phyloP scores from a whole-genome alignment of 495 filamentous ascomycete genomes.

The Astrothelium macrocarpum region DNA sequence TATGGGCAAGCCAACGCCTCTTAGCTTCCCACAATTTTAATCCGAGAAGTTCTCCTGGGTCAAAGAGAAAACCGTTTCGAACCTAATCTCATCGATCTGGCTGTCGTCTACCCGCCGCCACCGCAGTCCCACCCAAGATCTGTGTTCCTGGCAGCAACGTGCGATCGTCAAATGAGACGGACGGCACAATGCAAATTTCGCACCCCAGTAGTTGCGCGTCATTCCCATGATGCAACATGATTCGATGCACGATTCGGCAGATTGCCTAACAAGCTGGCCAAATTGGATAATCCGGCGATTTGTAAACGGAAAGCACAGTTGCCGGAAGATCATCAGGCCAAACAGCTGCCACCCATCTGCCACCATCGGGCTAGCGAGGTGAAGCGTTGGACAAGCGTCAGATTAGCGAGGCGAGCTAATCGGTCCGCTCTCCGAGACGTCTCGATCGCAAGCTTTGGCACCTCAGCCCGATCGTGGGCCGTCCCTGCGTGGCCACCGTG shows the following conservation, averaged over 20 bases:
- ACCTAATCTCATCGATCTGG: constrained; percentile 2
- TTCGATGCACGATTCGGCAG: neutral
- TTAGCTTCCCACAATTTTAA: neutral
- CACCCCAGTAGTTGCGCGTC: too few species aligned
- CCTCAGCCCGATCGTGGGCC: neutral
- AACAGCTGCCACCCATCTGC: neutral
- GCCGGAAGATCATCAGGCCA: neutral
- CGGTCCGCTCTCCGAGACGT: neutral
- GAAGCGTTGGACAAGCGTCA: neutral
- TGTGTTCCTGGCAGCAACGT: neutral
- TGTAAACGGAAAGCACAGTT: neutral
- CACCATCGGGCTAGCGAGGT: too few species aligned
- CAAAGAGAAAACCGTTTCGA: neutral
- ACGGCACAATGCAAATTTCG: too few species aligned
- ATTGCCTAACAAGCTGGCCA: neutral
- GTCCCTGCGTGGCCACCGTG: neutral
- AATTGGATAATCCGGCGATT: neutral
- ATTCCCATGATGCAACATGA: neutral
- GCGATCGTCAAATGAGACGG: neutral
- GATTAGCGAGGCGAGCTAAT: constrained; percentile 4
- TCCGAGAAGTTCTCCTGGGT: neutral
- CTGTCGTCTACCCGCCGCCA: neutral
- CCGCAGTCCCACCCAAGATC: neutral
- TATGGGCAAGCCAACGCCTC: neutral
- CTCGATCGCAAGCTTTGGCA: neutral